Base-by-base conservation (phyloP, 192 early-diverging fungal genomes). In the Jimgerdemannia flammicorona region DNA sequence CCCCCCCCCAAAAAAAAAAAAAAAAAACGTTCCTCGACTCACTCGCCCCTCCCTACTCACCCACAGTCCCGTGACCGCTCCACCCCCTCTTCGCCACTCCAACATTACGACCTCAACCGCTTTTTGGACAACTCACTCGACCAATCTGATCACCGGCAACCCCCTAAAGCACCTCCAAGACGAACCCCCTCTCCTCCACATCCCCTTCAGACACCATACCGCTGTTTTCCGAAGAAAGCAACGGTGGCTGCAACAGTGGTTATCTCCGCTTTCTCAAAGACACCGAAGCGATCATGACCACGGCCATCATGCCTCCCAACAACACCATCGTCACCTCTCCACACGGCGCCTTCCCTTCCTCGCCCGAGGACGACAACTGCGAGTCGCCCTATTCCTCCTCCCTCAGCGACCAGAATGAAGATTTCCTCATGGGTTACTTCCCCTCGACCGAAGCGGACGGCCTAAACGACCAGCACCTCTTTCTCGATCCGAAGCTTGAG, bases 361-460 rank as follows among this genome's bases (percentile, higher is more conserved):
- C 67, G 7, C 67, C 67, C 19, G 67, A 68, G 40, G 67, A 68
- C 19, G 19, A 65, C 6, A 68, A 68, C 40, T 9, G 8, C 2
- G 67, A 68, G 19, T 68, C 67, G 19, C 67, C 67, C 19, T 68
- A 68, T 18, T 68, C 67, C 40, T 20, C 19, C 67, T 40, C 67
- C 9, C 67, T 40, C 7, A 68, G 67, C 67, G 67, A 68, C 29
- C 67, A 68, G 9, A 68, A 68, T 18, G 67, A 68, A 0, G 67
- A 68, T 19, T 40, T 40, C 9, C 6, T 41, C 7, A 68, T 68
- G 67, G 6, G 8, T 9, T 68, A 68, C 67, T 6, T 10, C 49
- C 49, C 14, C 29, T 19, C 19, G 19, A 65, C 64, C 14, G 14
- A 18, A 18, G 19, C 14, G 14, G 64, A 65, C 14, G 64, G 19